Base-by-base conservation (phyloP, 768 basidiomycete genomes). In the Lentinula sp. region DNA sequence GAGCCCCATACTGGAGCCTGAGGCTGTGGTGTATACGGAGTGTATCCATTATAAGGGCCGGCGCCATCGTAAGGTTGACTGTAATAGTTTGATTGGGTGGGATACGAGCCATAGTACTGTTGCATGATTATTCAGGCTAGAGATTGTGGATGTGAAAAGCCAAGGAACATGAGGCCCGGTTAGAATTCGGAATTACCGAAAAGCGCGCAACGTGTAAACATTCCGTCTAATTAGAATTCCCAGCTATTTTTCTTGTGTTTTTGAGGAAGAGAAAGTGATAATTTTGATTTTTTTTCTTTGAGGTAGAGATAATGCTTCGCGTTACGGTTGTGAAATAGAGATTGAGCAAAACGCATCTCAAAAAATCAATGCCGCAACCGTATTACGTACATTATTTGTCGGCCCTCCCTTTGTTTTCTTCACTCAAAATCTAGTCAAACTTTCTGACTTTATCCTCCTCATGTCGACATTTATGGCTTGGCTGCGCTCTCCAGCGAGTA, bases 401-500 rank as follows among this genome's bases (percentile, higher is more conserved):
- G 45, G 45, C 45, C 45, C 18, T 20, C 45, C 43, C 43, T 45
- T 16, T n/a, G 16, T n/a, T 45, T 45, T 16, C 16, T 10, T 35
- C 20, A 18, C n/a, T 23, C 9, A 20, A 49, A 23, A 23, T 32
- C 4, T 12, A 5, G 18, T 23, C 20, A n/a, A n/a, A 23, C 52
- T 37, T 37, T 18, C 2, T 28, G 28, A 28, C 28, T 39, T 54
- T 67, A 63, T 59, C 48, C 55, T 54, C 65, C 67, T 67, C 69
- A 93, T 59, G 48, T 90, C 91, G 41, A 86, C 86, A 39, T 95
- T 97, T 78, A 79, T 90, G 71, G 81, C 84, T 68, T 98, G 95
- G 95, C 69, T 92, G 69, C 88, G 90, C 70, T 94, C 92, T 51
- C 95, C 95, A 56, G 93, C 93, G 50, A 91, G 92, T 18, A 81